Evolutionary conservation across 108 stramenopile species (phyloP).

Genomic region (Pseudonitzschia delicatissima): DNA sequence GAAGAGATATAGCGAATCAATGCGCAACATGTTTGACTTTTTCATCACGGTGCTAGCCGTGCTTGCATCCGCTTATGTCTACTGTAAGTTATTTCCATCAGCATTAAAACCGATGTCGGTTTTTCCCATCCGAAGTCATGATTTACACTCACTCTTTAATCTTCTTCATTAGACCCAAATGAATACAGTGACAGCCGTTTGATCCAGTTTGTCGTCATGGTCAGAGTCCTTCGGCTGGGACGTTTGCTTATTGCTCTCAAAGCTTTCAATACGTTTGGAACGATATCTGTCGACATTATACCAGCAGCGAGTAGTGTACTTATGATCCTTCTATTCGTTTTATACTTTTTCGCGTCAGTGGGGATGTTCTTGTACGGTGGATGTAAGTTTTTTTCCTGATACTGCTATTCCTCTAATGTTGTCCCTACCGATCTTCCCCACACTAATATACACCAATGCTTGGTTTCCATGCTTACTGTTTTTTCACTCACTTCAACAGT

Average conservation of each 20-base stretch:
- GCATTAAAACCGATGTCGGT: background rate
- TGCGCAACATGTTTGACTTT: conserved; percentile 71
- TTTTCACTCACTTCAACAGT: background rate
- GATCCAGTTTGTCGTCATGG: conserved; percentile 75
- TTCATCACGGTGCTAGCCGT: conserved; percentile 53
- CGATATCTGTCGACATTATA: conserved; percentile 48
- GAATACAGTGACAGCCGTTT: conserved; percentile 47
- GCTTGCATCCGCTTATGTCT: conserved; percentile 57
- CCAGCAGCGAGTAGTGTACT: conserved; percentile 50
- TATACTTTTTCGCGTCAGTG: conserved; percentile 61
- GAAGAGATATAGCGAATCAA: conserved; percentile 51
- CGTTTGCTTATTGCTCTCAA: conserved; percentile 55
- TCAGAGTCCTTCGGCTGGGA: conserved; percentile 61
- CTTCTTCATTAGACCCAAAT: conserved; percentile 41
- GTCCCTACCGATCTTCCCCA: too few species aligned
- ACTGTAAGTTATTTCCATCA: conserved; percentile 25
- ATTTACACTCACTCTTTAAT: background rate
- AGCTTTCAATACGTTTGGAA: conserved; percentile 56
- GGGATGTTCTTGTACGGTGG: conserved; percentile 73
- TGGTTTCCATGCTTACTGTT: background rate
- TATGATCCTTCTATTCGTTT: conserved; percentile 46
- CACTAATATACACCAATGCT: background rate
- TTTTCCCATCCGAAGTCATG: background rate
- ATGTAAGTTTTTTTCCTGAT: background rate
- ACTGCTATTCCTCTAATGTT: background rate